Evolutionary conservation across 192 early-diverging fungal species (phyloP), one percentile per base, ranked within the genome.

Genomic region (Entrophospora sp.): DNA sequence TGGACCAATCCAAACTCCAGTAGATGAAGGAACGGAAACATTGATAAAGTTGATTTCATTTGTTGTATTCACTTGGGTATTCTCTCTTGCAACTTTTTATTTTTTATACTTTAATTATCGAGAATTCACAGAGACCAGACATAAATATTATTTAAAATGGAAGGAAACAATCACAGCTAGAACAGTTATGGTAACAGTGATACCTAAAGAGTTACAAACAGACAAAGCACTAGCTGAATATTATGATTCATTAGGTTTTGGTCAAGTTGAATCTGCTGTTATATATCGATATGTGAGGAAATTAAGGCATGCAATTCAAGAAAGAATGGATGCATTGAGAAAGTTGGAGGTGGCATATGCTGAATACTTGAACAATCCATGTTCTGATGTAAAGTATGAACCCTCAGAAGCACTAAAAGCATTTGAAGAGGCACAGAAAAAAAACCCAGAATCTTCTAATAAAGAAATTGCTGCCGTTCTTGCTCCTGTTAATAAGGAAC

Each of bases 341-440:
- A 64, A 64, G 4, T 66, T 89, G 46, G 89, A 91, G 61, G 61
- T 62, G 7, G 81, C 75, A 4, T 86, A 84, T 42, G 71, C 70
- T 22, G 37, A 71, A 45, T 81, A 83, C 27, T 83, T 86, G 67
- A 86, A 87, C 7, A 91, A 91, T 62, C 89, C 89, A 0, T 89
- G 86, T 34, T 51, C 58, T 28, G 78, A 83, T 40, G 79, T 74
- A 8, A 80, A 74, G 4, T 89, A 91, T 53, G 78, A 91, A 49
- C 84, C 84, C 0, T 79, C 77, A 8, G 53, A 48, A 32, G 51
- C 78, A 3, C 31, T 74, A 20, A 57, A 65, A 5, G 77, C 77
- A 46, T 75, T 75, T 43, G 77, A 83, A 18, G 22, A 57, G 22
- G 53, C 66, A 16, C 35, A 31, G 14, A 30, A 43, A 2, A 55